These are phyloP conservation scores for Verticillium dahliae DNA, from an alignment of 2,329 filamentous ascomycete species.

Conservation along the genomic window DNA sequence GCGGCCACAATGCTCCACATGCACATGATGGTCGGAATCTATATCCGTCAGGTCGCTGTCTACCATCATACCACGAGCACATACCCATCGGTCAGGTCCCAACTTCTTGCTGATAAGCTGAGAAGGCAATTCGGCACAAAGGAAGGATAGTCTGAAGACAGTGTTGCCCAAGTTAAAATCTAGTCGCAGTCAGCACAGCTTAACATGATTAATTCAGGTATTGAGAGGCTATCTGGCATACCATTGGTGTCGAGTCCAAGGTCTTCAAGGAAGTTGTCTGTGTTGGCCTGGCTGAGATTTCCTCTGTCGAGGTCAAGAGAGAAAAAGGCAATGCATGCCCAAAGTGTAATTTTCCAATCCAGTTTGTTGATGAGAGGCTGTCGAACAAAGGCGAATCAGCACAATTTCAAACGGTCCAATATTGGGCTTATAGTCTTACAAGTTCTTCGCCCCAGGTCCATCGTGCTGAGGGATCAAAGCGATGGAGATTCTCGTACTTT, in stretches of 20 bases:
- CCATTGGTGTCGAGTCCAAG: slow-evolving; percentile 32
- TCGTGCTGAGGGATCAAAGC: slow-evolving; percentile 6
- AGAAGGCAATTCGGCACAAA: slow-evolving; percentile 53
- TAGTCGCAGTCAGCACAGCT: slow-evolving; percentile 14
- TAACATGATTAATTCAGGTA: not conserved
- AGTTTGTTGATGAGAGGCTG: slow-evolving; percentile 29
- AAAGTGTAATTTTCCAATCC: slow-evolving; percentile 41
- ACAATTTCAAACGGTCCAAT: not conserved
- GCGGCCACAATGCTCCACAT: slow-evolving; percentile 25
- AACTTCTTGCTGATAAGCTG: slow-evolving; percentile 52
- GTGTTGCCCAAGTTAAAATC: slow-evolving; percentile 45
- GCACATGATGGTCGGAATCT: slow-evolving; percentile 37
- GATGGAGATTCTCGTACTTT: slow-evolving; percentile 2
- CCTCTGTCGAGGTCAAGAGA: slow-evolving; percentile 42
- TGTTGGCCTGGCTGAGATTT: slow-evolving; percentile 40
- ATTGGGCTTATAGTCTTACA: not conserved
- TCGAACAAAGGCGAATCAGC: not conserved
- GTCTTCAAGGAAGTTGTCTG: slow-evolving; percentile 39
- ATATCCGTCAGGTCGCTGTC: not conserved
- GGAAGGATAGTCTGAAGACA: slow-evolving; percentile 41
- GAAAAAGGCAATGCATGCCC: slow-evolving; percentile 48
- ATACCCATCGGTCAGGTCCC: slow-evolving; percentile 28
- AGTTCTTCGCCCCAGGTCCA: slow-evolving; percentile 6
- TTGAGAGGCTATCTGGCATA: not conserved
- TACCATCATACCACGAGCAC: no score